A percentile compares a stretch with the other conserved stretches of the same genome.
These are phyloP conservation scores for Vaccinium macrocarpon DNA, from an alignment of 148 eudicot species.

Conservation along the genomic window DNA sequence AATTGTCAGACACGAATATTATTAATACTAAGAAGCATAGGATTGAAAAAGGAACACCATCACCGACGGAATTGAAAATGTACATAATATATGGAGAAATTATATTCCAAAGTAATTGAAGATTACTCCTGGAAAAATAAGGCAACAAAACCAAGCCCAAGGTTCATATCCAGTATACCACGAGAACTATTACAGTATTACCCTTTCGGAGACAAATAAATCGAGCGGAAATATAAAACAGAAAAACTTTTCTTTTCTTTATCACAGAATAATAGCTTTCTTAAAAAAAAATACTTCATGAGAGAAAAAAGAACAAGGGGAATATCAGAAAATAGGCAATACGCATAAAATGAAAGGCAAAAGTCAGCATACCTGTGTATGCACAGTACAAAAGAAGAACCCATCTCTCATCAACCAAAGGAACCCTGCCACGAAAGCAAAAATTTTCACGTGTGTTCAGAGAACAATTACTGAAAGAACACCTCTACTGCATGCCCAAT, in stretches of 20 bases:
- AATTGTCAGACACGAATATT: conserved; percentile 6
- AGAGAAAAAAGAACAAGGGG: not conserved
- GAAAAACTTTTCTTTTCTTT: not conserved
- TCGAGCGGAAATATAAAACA: not conserved
- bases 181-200: not conserved
- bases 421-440: conserved; percentile 49
- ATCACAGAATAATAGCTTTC: too few species aligned
- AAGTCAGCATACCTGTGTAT: conserved; percentile 55
- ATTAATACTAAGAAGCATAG: not conserved
- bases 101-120: not conserved
- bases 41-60: not conserved
- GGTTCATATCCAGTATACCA: not conserved
- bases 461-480: not conserved
- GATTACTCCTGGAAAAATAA: not conserved
- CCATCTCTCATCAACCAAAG: conserved; percentile 82
- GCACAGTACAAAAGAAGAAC: conserved; percentile 70
- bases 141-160: not conserved
- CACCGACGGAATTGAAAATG: not conserved
- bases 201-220: not conserved
- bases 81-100: not conserved
- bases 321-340: not conserved
- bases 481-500: conserved; percentile 2
- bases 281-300: not conserved
- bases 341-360: not conserved
- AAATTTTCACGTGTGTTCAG: not conserved